Conservation (phyloP, 2,329 filamentous ascomycete species). For the Aureobasidium pullulans region DNA sequence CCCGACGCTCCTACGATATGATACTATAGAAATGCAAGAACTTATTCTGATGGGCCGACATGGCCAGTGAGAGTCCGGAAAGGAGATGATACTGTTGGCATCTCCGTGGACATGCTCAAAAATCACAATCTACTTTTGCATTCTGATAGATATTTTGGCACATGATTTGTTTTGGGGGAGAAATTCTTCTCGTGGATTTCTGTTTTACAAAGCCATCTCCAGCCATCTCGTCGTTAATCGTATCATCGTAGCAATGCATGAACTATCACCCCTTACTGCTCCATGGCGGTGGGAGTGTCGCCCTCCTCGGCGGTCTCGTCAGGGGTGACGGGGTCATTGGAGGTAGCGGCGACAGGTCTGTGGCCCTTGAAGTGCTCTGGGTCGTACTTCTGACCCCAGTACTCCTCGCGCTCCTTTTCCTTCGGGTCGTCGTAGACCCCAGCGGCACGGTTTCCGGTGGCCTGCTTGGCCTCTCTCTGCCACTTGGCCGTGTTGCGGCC, state of each 20-base stretch:
- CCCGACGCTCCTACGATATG: background rate
- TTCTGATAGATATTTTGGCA: no score
- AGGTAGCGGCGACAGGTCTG: background rate
- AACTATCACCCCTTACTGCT: no score
- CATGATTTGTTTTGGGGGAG: background rate
- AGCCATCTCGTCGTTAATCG: background rate
- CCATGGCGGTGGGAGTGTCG: background rate
- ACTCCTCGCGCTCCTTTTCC: conserved; percentile 46
- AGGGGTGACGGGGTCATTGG: no score
- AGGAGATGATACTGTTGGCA: no score
- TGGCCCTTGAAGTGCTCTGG: background rate
- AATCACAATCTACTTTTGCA: no score
- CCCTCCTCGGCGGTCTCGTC: no score
- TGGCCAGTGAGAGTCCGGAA: background rate
- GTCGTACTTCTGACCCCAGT: conserved; percentile 51
- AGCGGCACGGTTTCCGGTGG: conserved; percentile 42
- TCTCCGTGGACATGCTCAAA: no score
- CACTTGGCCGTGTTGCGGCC: conserved; percentile 53
- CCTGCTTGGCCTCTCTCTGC: conserved; percentile 47
- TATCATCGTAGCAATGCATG: background rate
- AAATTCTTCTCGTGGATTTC: background rate
- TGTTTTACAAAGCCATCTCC: background rate
- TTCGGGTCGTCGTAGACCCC: conserved; percentile 54
- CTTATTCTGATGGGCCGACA: no score
- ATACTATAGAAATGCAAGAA: background rate